phyloP scores from a whole-genome alignment of 352 stramenopile genomes.

The Plasmopara muralis region DNA sequence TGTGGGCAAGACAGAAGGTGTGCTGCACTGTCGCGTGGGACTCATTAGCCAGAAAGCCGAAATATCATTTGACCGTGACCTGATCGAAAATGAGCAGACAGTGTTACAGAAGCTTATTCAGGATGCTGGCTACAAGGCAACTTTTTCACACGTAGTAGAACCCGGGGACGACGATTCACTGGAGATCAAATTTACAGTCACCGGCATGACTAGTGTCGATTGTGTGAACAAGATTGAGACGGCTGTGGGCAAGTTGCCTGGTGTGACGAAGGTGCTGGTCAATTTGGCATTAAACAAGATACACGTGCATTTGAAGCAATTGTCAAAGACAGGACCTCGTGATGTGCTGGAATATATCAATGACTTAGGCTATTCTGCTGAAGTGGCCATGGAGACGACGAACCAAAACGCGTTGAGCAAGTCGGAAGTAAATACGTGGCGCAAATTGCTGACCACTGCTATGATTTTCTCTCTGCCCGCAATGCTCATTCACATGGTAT shows the following conservation, averaged over 20 bases:
- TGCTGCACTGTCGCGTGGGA: conserved; percentile 72
- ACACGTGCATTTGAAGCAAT: conserved; percentile 74
- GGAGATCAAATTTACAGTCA: conserved; percentile 72
- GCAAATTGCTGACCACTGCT: conserved; percentile 55
- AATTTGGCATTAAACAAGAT: conserved; percentile 59
- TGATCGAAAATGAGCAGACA: conserved; percentile 48
- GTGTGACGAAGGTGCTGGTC: conserved; percentile 68
- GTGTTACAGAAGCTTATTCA: conserved; percentile 56
- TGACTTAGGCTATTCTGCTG: conserved; percentile 46
- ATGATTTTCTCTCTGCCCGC: conserved; percentile 81
- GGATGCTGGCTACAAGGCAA: conserved; percentile 71
- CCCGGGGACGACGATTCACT: conserved; percentile 70
- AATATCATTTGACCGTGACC: conserved; percentile 67
- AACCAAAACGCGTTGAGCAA: conserved; percentile 63
- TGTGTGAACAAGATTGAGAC: conserved; percentile 66
- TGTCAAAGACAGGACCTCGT: conserved; percentile 63
- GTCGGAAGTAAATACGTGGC: conserved; percentile 74
- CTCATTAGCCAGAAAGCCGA: conserved; percentile 85
- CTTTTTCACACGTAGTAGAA: conserved; percentile 71
- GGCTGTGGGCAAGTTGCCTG: conserved; percentile 50
- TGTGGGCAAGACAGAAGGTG: conserved; percentile 47
- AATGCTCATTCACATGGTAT: conserved; percentile 84
- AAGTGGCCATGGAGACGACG: conserved; percentile 45
- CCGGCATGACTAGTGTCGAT: conserved; percentile 52
- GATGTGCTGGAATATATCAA: conserved; percentile 70